Evolutionary conservation across 768 basidiomycete genomes (phyloP).

Genomic region (Lentinula aciculospora): DNA sequence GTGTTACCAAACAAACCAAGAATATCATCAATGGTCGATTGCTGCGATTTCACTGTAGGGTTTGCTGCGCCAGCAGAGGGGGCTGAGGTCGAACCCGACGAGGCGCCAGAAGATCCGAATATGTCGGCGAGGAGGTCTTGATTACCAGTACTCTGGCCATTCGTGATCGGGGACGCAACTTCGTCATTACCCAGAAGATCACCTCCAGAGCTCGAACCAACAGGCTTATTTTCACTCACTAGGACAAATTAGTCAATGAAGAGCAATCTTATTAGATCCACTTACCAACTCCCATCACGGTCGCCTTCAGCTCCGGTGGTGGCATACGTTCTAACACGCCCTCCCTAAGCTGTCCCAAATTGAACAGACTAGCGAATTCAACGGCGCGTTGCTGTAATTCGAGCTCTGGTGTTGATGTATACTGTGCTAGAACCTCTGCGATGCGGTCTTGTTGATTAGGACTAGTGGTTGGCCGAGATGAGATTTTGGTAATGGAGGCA

Average conservation of each 20-base stretch:
- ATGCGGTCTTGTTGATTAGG: constrained; percentile 72
- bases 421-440: constrained; percentile 68
- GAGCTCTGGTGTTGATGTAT: constrained; percentile 84
- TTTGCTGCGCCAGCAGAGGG: constrained; percentile 29
- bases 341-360: constrained; percentile 62
- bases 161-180: constrained; percentile 30
- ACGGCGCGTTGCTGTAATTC: constrained; percentile 96
- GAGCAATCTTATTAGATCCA: constrained; percentile 2
- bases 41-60: constrained; percentile 40
- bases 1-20: constrained; percentile 77
- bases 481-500: constrained; percentile 84
- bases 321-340: constrained; percentile 98
- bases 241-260: constrained; percentile 1
- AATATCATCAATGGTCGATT: constrained; percentile 80
- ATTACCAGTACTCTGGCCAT: constrained; percentile 42
- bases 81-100: constrained; percentile 25
- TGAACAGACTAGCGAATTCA: constrained; percentile 87
- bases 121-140: constrained; percentile 91
- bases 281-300: constrained; percentile 88
- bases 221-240: constrained; percentile 96
- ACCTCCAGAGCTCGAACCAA: constrained; percentile 79
- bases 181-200: constrained; percentile 85
- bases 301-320: constrained; percentile 96
- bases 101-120: constrained; percentile 57
- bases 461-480: constrained; percentile 69